phyloP scores from a whole-genome alignment of 176 grass and related monocot species.

The Melocanna baccifera region DNA sequence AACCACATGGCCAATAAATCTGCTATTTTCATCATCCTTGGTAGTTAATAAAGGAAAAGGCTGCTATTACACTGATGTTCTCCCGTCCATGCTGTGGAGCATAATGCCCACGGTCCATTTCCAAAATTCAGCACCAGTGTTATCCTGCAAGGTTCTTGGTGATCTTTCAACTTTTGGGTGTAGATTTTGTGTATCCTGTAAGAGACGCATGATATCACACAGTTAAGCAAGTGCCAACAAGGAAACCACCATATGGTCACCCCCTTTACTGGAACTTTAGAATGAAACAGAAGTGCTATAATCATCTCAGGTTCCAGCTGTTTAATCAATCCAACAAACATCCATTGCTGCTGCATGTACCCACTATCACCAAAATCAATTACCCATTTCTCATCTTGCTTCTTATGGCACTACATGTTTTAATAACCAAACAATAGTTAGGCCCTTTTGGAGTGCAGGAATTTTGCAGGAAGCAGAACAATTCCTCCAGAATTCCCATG shows the following conservation, averaged over 20 bases:
- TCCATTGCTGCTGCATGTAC: neutral
- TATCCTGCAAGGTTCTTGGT: constrained; percentile 47
- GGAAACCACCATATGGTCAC: constrained; percentile 13
- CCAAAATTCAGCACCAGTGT: constrained; percentile 42
- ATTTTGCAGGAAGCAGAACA: neutral
- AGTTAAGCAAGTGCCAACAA: constrained; percentile 44
- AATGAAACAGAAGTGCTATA: neutral
- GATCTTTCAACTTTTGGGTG: constrained; percentile 47
- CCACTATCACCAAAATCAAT: neutral
- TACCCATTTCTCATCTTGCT: neutral
- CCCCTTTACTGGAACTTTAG: neutral
- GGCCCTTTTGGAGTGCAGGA: neutral
- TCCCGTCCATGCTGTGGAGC: constrained; percentile 83
- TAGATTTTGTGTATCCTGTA: constrained; percentile 65
- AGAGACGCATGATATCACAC: constrained; percentile 49
- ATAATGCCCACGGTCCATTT: constrained; percentile 88
- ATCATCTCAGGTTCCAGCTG: neutral
- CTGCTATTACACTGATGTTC: constrained; percentile 99
- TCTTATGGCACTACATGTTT: neutral
- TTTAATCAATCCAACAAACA: neutral
- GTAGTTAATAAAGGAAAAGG: constrained; percentile 87
- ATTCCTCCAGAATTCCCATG: neutral
- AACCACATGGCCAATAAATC: constrained; percentile 76
- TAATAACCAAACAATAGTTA: neutral
- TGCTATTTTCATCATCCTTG: constrained; percentile 77